Conservation (phyloP, 352 stramenopile genomes). For the Phytophthora ramorum region DNA sequence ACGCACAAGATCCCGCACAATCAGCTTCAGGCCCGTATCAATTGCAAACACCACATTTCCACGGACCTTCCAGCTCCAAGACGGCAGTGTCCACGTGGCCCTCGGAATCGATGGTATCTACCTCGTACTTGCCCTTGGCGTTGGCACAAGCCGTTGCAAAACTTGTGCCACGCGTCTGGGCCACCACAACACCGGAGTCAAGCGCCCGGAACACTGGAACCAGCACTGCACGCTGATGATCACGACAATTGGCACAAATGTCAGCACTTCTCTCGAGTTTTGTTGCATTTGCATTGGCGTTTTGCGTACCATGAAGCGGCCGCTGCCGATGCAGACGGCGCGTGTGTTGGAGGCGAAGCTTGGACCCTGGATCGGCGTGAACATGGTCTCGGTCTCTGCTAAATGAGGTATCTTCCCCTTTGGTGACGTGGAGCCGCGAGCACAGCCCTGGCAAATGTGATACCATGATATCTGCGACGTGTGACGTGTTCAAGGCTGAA, state of each 20-base stretch:
- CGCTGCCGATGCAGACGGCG: constrained; percentile 74
- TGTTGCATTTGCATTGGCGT: background rate
- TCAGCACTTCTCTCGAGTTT: background rate
- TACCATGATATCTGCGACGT: constrained; percentile 10
- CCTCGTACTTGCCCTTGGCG: constrained; percentile 57
- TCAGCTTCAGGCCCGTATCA: background rate
- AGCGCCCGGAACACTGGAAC: constrained; percentile 61
- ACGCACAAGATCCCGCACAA: background rate
- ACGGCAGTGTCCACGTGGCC: constrained; percentile 44
- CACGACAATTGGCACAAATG: background rate
- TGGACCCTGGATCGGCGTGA: constrained; percentile 32
- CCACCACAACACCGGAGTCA: constrained; percentile 51
- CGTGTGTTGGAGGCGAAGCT: constrained; percentile 34
- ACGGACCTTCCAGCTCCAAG: constrained; percentile 38
- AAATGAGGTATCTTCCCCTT: background rate
- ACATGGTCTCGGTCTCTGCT: constrained; percentile 26
- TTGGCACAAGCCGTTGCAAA: constrained; percentile 51
- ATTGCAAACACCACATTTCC: background rate
- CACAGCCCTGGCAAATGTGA: background rate
- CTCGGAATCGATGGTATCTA: constrained; percentile 60
- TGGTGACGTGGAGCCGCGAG: constrained; percentile 4
- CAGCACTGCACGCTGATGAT: constrained; percentile 65
- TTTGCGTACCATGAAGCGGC: constrained; percentile 69
- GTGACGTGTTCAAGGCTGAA: constrained; percentile 15
- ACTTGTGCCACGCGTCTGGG: constrained; percentile 61